phyloP scores from a whole-genome alignment of 768 basidiomycete species.

The Termitomyces sp. region DNA sequence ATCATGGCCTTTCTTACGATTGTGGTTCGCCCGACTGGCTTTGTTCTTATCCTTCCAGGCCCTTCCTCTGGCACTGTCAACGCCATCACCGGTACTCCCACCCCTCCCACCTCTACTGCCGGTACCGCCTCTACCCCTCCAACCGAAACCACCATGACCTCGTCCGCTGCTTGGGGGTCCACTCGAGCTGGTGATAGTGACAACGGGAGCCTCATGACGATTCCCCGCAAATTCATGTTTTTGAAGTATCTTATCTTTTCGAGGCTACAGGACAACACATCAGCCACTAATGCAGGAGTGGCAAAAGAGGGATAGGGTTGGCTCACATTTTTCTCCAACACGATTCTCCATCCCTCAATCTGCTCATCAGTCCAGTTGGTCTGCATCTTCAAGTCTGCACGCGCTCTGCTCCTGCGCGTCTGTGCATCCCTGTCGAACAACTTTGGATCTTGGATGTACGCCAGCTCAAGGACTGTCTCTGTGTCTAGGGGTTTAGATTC shows the following conservation, averaged over 20 bases:
- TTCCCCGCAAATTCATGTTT: conserved; percentile 80
- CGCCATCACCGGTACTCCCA: conserved; percentile 29
- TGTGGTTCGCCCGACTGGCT: conserved; percentile 64
- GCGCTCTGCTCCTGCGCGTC: conserved; percentile 63
- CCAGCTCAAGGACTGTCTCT: conserved; percentile 67
- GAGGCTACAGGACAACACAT: conserved; percentile 37
- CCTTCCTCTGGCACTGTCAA: conserved; percentile 43
- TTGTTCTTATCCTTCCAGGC: conserved; percentile 77
- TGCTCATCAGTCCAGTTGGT: conserved; percentile 84
- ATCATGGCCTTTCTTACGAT: conserved; percentile 81
- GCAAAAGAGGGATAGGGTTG: not conserved
- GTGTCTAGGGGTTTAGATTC: conserved; percentile 24
- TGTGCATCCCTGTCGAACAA: conserved; percentile 72
- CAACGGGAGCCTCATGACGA: conserved; percentile 16
- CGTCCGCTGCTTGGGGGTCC: conserved; percentile 23
- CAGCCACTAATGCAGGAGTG: not conserved
- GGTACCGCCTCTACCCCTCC: conserved; percentile 18
- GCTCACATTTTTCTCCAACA: conserved; percentile 85
- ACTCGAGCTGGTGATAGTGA: not conserved
- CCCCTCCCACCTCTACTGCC: conserved; percentile 30
- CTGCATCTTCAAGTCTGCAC: conserved; percentile 58
- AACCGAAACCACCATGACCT: conserved; percentile 34
- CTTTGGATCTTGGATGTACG: conserved; percentile 70
- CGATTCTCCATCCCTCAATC: conserved; percentile 88
- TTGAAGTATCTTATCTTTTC: conserved; percentile 65